These are phyloP conservation scores for Blastosporella zonata DNA, from an alignment of 1,284 basidiomycete genomes.

Conservation along the genomic window DNA sequence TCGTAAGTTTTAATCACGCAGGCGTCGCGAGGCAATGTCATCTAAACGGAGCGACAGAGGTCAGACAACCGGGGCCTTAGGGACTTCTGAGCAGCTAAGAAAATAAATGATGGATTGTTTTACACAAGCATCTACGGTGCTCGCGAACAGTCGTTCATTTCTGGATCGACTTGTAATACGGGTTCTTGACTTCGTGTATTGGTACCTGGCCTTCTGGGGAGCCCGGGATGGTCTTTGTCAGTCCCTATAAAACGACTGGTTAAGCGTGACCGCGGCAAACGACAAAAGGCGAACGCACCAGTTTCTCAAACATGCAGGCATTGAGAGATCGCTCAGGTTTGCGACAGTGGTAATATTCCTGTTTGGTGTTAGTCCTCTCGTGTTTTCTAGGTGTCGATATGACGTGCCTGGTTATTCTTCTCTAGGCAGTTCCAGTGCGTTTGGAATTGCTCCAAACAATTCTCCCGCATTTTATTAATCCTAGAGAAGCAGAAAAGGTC, in stretches of 20 bases:
- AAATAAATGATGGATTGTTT: conserved; percentile 3
- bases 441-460: conserved; percentile 88
- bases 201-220: conserved; percentile 81
- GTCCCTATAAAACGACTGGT: conserved; percentile 53
- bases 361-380: conserved; percentile 14
- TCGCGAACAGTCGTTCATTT: conserved; percentile 29
- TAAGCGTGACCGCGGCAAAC: not conserved
- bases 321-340: conserved; percentile 90
- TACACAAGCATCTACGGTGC: conserved; percentile 21
- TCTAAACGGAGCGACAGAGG: too few relatives aligned
- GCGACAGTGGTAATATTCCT: conserved; percentile 92
- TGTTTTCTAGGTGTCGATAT: not conserved
- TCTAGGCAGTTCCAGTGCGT: conserved; percentile 96
- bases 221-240: conserved; percentile 92
- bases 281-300: conserved; percentile 49
- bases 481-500: conserved; percentile 39
- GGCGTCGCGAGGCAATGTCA: too few relatives aligned
- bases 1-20: too few relatives aligned
- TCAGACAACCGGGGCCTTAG: not conserved
- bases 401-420: conserved; percentile 85
- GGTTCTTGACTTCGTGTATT: conserved; percentile 88
- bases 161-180: conserved; percentile 78
- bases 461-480: conserved; percentile 90
- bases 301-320: conserved; percentile 95
- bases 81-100: not conserved